Evolutionary conservation across 2,329 filamentous ascomycete genomes (phyloP).

Genomic region (Alternaria solani): DNA sequence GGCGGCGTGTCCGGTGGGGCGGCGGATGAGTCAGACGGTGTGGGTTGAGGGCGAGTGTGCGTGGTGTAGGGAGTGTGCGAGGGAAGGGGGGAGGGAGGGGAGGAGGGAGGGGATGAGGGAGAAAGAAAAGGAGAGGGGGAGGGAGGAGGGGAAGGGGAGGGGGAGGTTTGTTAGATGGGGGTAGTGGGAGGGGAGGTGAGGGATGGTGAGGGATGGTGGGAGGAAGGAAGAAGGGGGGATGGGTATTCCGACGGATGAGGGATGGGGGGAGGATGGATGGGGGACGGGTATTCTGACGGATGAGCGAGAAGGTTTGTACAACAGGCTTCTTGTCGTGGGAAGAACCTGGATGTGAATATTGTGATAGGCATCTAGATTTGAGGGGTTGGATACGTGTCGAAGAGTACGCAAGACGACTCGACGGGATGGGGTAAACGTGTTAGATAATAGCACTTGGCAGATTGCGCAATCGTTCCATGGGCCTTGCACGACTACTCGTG

Average conservation of each 20-base stretch:
- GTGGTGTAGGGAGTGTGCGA: conserved; percentile 31
- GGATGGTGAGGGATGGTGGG: too few relatives aligned
- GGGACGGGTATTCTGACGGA: not conserved
- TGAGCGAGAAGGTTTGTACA: not conserved
- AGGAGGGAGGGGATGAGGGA: not conserved
- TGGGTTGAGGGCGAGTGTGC: conserved; percentile 18
- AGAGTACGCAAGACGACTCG: not conserved
- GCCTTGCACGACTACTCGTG: not conserved
- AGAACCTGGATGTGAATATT: not conserved
- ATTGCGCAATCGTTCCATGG: not conserved
- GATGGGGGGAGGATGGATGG: too few relatives aligned
- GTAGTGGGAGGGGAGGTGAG: not conserved
- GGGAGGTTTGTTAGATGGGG: not conserved
- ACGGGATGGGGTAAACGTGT: not conserved
- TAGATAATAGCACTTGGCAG: not conserved
- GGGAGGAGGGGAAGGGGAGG: not conserved
- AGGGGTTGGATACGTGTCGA: not conserved
- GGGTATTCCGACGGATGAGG: not conserved
- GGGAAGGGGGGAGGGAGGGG: conserved; percentile 8
- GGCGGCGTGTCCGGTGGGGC: conserved; percentile 27
- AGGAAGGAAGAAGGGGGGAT: too few relatives aligned
- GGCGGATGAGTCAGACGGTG: conserved; percentile 17
- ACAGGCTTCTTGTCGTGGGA: not conserved
- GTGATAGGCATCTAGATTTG: not conserved
- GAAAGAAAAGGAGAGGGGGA: not conserved